Conservation (phyloP, 164 flowering plant species). For the Annona cherimola region DNA sequence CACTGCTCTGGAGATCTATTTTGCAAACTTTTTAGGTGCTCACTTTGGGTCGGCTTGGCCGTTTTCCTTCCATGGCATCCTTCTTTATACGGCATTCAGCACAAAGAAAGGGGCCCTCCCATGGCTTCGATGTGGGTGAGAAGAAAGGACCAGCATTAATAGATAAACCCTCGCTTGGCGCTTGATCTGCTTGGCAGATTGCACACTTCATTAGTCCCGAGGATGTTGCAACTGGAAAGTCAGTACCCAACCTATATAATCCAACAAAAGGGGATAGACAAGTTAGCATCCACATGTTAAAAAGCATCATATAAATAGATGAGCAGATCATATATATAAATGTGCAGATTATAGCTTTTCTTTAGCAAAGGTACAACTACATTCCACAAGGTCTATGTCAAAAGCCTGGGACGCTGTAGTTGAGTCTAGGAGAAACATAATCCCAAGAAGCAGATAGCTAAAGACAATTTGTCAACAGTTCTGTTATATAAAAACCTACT, state of each 20-base stretch:
- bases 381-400: not conserved
- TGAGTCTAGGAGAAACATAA: not conserved
- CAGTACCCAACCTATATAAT: slow-evolving; percentile 83
- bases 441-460: not conserved
- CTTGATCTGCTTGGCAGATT: slow-evolving; percentile 80
- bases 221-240: slow-evolving; percentile 40
- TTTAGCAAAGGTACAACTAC: too few species aligned
- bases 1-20: slow-evolving; percentile 28
- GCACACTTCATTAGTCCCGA: slow-evolving; percentile 75
- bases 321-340: not conserved
- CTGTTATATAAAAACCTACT: not conserved
- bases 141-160: slow-evolving; percentile 51
- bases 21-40: slow-evolving; percentile 22
- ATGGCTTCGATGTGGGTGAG: slow-evolving; percentile 63
- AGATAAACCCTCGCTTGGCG: slow-evolving; percentile 52
- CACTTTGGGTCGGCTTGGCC: slow-evolving; percentile 41
- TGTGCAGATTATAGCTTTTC: too few species aligned
- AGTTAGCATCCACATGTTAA: not conserved
- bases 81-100: slow-evolving; percentile 67
- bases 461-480: not conserved
- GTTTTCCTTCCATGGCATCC: slow-evolving; percentile 98
- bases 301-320: not conserved
- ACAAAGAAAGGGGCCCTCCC: slow-evolving; percentile 86
- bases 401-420: not conserved
- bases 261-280: not conserved